Evolutionary conservation across 106 monocot species (phyloP), one percentile per base, ranked within the genome.

Genomic region (Platanthera guangdongensis): DNA sequence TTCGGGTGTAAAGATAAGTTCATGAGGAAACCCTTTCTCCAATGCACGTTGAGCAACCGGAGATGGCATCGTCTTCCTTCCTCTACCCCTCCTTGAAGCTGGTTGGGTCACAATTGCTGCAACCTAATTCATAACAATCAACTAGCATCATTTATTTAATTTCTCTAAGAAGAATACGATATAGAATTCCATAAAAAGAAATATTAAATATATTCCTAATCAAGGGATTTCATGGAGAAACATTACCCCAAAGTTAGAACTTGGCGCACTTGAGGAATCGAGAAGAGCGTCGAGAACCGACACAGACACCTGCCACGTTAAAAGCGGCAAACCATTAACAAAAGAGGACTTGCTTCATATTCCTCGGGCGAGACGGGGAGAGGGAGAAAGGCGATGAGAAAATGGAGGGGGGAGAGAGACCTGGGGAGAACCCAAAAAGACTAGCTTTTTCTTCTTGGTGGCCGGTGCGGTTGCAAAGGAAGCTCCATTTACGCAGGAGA

Each of bases 61-160:
- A 2, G 94, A 99, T 8, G 92, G 94, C 85, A 90, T 78, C 80
- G 92, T 19, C 83, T 88, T 94, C 49, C 86, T 89, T 49, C 89
- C 89, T 83, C 94, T 88, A 68, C 86, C 86, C 80, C 90, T 88
- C 70, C 71, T 85, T 28, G 91, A 77, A 50, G 94, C 88, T 45
- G 99, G 94, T 59, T 99, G 99, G 3, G 99, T 99, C 47, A 99
- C 94, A 71, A 92, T 86, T 59, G 92, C 99, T 81, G 90, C 92
- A 79, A 99, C 68, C 92, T 95, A 82, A 80, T 80, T n/a, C 55
- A 79, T 67, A 71, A 39, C 5, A 72, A 51, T 82, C 32, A 65
- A 48, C 72, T 52, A 57, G 79, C 28, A 68, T 9, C 16, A 16
- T 39, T 12, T 7, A 49, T 15, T 53, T 57, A 48, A 51, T 45